Base-by-base conservation (phyloP, 345 rosid genomes). In the Angophora floribunda region DNA sequence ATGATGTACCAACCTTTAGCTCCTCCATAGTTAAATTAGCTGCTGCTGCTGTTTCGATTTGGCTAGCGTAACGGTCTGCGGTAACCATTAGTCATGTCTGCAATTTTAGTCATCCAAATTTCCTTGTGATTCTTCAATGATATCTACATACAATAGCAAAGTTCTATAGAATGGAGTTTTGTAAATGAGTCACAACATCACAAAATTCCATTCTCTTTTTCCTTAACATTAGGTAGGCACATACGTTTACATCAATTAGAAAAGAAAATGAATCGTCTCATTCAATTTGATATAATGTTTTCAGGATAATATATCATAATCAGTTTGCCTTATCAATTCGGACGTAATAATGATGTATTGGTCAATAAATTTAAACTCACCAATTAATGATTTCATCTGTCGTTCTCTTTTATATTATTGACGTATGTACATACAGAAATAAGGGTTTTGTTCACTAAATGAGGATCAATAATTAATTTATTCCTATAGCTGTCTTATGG, bases 321-420 rank as follows among this genome's bases (percentile, higher is more conserved):
- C 2, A 1, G 15, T 59, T 26, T 59, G n/a, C n/a, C 14, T 59
- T 26, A 26, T 59, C 24, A 59, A 26, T 59, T 59, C 10, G 65
- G 65, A 28, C 26, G 65, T 26, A 59, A 59, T 26, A 59, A 36
- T 36, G 41, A 36, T 36, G 41, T 36, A 36, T 36, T 36, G 41
- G 41, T 36, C 41, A 59, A 26, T 59, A 59, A 24, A 59, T 26
- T 36, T 63, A 63, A n/a, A 63, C 15, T 63, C 7, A 63, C 17
- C 36, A 63, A 63, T 28, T 28, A n/a, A 63, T 0, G 0, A 0
- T 6, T n/a, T n/a, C 13, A 63, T 1, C 3, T 6, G 9, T 63
- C n/a, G 1, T 26, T 63, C 36, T 63, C 75, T n/a, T 32, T n/a
- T 13, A 28, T 12, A 61, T 13, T 61, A n/a, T 63, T 63, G 75